phyloP scores from a whole-genome alignment of 768 basidiomycete species.

The Rhizopogon vesiculosus region DNA sequence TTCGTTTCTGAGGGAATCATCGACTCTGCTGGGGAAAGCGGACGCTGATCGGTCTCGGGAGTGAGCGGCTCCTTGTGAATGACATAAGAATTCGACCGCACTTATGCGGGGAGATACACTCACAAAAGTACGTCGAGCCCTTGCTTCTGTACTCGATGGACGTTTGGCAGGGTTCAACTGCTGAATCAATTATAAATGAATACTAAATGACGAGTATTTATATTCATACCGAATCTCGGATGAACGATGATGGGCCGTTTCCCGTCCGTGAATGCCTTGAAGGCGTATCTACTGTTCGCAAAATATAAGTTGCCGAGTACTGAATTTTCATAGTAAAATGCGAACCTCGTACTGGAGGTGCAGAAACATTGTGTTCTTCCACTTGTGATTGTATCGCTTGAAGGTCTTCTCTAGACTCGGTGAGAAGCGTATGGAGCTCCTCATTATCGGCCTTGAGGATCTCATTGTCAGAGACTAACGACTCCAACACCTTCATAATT shows the following conservation, averaged over 20 bases:
- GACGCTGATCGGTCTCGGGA: constrained; percentile 37
- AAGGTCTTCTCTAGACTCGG: constrained; percentile 74
- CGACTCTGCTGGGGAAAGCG: constrained; percentile 39
- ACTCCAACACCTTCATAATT: constrained; percentile 67
- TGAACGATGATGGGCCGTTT: constrained; percentile 39
- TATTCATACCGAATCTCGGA: constrained; percentile 42
- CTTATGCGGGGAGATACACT: constrained; percentile 8
- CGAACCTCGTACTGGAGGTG: constrained; percentile 41
- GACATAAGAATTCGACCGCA: not conserved
- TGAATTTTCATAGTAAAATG: not conserved
- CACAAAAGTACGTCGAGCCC: constrained; percentile 27
- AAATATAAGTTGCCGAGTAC: not conserved
- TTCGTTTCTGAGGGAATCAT: constrained; percentile 20
- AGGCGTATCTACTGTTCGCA: constrained; percentile 23
- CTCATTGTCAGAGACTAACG: constrained; percentile 85
- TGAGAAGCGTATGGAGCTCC: constrained; percentile 70
- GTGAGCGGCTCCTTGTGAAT: constrained; percentile 37
- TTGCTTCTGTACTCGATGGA: constrained; percentile 31
- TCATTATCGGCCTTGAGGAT: constrained; percentile 74
- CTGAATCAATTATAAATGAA: constrained; percentile 19
- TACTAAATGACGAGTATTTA: constrained; percentile 20
- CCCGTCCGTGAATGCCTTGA: constrained; percentile 38
- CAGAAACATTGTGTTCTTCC: constrained; percentile 62
- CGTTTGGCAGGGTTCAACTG: constrained; percentile 25
- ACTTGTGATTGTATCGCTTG: constrained; percentile 66